phyloP scores from a whole-genome alignment of 1,139 yeast species.

The Oligophagozyma castellii region DNA sequence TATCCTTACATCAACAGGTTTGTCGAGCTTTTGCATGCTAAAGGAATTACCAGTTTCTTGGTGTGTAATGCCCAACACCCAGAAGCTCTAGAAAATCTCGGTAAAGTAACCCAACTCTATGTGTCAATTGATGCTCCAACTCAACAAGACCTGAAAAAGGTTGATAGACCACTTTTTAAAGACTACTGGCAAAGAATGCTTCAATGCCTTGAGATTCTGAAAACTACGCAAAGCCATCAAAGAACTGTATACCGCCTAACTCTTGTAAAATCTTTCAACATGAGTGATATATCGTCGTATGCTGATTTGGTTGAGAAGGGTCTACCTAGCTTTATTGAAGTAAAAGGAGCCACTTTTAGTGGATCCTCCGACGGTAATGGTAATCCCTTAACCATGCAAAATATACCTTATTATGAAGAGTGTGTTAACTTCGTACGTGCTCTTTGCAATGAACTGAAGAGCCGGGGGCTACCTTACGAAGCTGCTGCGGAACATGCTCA shows the following conservation, averaged over 20 bases:
- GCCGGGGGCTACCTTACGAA: slow-evolving; percentile 59
- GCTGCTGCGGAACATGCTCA: slow-evolving; percentile 95
- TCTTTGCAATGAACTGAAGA: slow-evolving; percentile 43
- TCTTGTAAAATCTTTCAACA: slow-evolving; percentile 82
- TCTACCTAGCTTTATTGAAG: slow-evolving; percentile 76
- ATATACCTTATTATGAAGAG: slow-evolving; percentile 88
- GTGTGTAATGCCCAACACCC: slow-evolving; percentile 97
- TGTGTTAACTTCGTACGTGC: slow-evolving; percentile 61
- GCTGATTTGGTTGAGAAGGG: slow-evolving; percentile 81
- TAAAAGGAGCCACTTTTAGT: slow-evolving; percentile 90
- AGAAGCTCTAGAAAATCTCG: slow-evolving; percentile 52
- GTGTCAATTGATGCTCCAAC: slow-evolving; percentile 91
- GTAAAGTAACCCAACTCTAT: slow-evolving; percentile 77
- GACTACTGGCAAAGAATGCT: slow-evolving; percentile 89
- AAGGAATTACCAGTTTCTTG: slow-evolving; percentile 69
- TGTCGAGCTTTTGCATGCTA: slow-evolving; percentile 62
- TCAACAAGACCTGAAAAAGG: slow-evolving; percentile 61
- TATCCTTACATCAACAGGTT: slow-evolving; percentile 85
- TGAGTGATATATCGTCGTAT: slow-evolving; percentile 70
- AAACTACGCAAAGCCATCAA: slow-evolving; percentile 62
- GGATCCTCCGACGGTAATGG: slow-evolving; percentile 73
- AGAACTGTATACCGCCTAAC: slow-evolving; percentile 87
- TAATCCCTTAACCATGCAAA: slow-evolving; percentile 87
- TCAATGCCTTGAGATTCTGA: slow-evolving; percentile 65
- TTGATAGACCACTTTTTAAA: slow-evolving; percentile 77